Base-by-base conservation (phyloP, 306 rosid species). In the Vicia faba region DNA sequence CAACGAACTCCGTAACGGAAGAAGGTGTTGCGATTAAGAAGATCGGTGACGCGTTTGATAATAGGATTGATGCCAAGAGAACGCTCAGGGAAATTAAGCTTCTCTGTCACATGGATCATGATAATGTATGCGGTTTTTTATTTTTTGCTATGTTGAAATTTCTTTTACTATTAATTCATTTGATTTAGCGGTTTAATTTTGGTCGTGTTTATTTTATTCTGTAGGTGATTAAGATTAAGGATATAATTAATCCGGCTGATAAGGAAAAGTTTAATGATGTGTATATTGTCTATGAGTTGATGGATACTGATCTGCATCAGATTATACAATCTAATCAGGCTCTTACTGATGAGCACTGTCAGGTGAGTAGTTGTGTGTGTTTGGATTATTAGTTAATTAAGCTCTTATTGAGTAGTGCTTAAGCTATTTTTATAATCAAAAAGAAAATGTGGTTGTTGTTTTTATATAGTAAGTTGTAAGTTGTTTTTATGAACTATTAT, bases 241-340 rank as follows among this genome's bases (percentile, higher is more conserved):
- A 93, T 79, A 89, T 93, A 62, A 82, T 93, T 56, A 63, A 78
- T 73, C 95, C 96, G n/a, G 79, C 86, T 40, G 89, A 81, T 38
- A 87, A 80, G 88, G 85, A 79, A 55, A 89, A 78, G 0, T 93
- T 93, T 69, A 79, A 84, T 65, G 97, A 93, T 78, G 97, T 93
- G 68, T 93, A 93, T 68, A 77, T 93, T 55, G 97, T 88, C 36
- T 89, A 84, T 68, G 98, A 89, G 56, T 66, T 92, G 71, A 86
- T 92, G 96, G 98, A 89, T 67, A 87, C 98, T 51, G 98, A 93
- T 49, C 69, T 93, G 53, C 84, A 93, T 79, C 98, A 88, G 85
- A 89, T 93, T 38, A 93, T 87, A 46, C 82, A 84, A 64, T 93
- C 98, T 68, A 80, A 15, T 74, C 97, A 93, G 86, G 77, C 77